Percentiles rank a stretch among this genome's conserved stretches.
Evolutionary conservation across 352 stramenopile genomes (phyloP).

Genomic region (Globisporangium alternatum): DNA sequence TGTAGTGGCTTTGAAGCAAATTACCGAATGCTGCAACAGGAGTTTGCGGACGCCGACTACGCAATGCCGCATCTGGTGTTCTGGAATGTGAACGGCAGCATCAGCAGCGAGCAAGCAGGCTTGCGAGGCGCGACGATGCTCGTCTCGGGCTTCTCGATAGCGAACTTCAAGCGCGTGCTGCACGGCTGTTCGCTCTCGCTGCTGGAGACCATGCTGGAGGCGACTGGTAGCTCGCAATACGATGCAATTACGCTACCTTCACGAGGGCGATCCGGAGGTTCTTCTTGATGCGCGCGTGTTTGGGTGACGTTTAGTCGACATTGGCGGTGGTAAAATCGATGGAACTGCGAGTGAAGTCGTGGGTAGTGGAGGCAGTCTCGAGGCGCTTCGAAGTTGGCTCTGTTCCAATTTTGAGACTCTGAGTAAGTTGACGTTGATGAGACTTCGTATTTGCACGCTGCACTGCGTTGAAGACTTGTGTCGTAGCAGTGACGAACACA

Average conservation of each 20-base stretch:
- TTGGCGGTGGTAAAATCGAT: too few relatives aligned
- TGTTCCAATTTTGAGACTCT: too few relatives aligned
- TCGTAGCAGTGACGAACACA: too few relatives aligned
- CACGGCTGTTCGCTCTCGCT: background rate
- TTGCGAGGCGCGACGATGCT: conserved; percentile 27
- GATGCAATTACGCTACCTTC: conserved; percentile 32
- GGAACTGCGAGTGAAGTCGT: too few relatives aligned
- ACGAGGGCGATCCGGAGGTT: background rate
- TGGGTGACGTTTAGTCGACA: too few relatives aligned
- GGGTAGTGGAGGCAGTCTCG: too few relatives aligned
- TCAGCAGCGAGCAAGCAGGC: conserved; percentile 17
- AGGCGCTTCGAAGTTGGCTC: too few relatives aligned
- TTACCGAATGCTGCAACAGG: conserved; percentile 27
- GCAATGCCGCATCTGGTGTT: conserved; percentile 55
- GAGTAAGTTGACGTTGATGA: too few relatives aligned
- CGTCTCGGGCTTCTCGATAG: conserved; percentile 40
- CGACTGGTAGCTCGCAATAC: conserved; percentile 26
- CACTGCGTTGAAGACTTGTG: too few relatives aligned
- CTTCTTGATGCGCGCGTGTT: too few relatives aligned
- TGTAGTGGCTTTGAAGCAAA: conserved; percentile 28
- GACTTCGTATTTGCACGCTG: too few relatives aligned
- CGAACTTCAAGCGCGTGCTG: conserved; percentile 29
- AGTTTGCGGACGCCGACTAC: conserved; percentile 32
- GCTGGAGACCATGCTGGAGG: conserved; percentile 2
- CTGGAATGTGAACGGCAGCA: conserved; percentile 62